Evolutionary conservation across 192 early-diverging fungal genomes (phyloP).

Genomic region (Coemansia sp.): DNA sequence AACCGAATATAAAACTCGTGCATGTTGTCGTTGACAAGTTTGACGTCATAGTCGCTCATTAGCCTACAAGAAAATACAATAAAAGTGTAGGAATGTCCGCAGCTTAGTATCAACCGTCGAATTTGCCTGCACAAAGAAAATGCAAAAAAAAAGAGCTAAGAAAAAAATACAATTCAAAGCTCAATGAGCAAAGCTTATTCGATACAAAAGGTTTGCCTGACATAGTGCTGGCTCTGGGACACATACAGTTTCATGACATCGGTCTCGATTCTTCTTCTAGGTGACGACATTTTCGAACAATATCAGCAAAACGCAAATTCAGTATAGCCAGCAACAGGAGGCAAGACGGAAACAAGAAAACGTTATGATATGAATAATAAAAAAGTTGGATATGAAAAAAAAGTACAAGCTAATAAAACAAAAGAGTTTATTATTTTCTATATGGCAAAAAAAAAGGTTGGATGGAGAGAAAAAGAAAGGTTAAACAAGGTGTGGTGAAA

Average conservation of each 20-base stretch:
- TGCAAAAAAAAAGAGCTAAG: too few species aligned
- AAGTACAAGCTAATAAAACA: too few species aligned
- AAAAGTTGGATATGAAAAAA: too few species aligned
- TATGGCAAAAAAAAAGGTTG: conserved; percentile 10
- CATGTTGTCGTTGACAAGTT: conserved; percentile 98
- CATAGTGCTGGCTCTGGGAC: background rate
- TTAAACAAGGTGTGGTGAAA: background rate
- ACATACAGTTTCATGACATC: conserved; percentile 98
- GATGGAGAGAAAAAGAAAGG: conserved; percentile 2
- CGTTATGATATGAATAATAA: too few species aligned
- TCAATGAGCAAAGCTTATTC: background rate
- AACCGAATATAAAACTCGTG: conserved; percentile 97
- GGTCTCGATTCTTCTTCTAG: conserved; percentile 93
- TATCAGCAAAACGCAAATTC: background rate
- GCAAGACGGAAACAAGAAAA: too few species aligned
- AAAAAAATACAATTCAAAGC: too few species aligned
- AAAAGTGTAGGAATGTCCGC: background rate
- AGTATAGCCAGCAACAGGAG: too few species aligned
- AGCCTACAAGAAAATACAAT: conserved; percentile 60
- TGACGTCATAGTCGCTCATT: conserved; percentile 99
- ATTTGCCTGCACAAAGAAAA: too few species aligned
- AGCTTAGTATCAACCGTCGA: too few species aligned
- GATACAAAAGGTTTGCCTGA: too few species aligned
- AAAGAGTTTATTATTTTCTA: too few species aligned
- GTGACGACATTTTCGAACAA: conserved; percentile 71